Evolutionary conservation across 2,329 filamentous ascomycete genomes (phyloP).

Genomic region (Colletotrichum karsti): DNA sequence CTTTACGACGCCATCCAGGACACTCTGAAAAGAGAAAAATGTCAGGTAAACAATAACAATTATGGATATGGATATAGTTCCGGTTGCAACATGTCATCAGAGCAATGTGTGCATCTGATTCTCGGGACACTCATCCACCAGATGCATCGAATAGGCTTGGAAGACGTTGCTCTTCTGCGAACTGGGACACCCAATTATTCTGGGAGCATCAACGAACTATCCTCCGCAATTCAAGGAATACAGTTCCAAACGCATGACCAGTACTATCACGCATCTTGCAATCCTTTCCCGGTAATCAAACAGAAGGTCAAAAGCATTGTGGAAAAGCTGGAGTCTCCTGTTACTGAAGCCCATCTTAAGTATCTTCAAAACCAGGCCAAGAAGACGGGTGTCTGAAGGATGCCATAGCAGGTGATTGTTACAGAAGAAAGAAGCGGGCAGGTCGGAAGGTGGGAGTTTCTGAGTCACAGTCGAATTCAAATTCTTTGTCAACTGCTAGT

Average conservation of each 20-base stretch:
- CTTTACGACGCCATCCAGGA: not conserved
- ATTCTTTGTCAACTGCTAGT: no score
- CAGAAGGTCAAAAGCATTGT: not conserved
- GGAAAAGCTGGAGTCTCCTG: not conserved
- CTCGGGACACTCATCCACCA: not conserved
- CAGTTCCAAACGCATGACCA: not conserved
- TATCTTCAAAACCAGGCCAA: not conserved
- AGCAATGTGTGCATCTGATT: not conserved
- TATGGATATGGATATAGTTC: not conserved
- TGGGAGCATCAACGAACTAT: not conserved
- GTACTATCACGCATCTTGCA: not conserved
- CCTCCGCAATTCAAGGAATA: fast-evolving
- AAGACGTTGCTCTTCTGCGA: not conserved
- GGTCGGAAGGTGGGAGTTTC: no score
- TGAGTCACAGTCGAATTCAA: no score
- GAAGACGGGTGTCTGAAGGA: not conserved
- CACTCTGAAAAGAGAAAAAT: not conserved
- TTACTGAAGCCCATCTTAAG: not conserved
- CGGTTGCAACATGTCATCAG: not conserved
- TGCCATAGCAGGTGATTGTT: no score
- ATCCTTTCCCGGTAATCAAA: not conserved
- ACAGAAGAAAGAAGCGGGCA: no score
- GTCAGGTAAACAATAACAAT: not conserved
- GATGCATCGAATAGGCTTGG: not conserved
- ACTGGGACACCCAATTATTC: not conserved